phyloP scores from a whole-genome alignment of 1,284 basidiomycete genomes.

The Jaminaea rosea region DNA sequence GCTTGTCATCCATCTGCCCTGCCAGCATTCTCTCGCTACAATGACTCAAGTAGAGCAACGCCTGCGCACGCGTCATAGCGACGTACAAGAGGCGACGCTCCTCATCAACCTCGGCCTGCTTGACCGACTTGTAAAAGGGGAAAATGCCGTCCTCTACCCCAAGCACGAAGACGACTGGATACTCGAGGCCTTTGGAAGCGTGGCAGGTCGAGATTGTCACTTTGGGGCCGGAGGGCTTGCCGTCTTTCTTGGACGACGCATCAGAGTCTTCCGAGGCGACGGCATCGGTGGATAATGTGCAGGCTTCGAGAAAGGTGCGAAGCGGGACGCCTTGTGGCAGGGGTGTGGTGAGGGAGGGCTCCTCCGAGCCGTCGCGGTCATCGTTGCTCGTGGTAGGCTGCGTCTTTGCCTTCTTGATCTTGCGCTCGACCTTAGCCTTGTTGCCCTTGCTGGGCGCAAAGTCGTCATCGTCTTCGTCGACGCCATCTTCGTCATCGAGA shows the following conservation, averaged over 20 bases:
- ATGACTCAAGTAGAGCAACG: slow-evolving; percentile 60
- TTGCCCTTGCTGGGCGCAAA: neutral
- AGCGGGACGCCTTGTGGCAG: slow-evolving; percentile 52
- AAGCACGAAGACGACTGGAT: slow-evolving; percentile 70
- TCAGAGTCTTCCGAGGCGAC: neutral
- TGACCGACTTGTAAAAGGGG: slow-evolving; percentile 62
- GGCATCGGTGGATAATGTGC: slow-evolving; percentile 72
- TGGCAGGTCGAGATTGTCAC: slow-evolving; percentile 61
- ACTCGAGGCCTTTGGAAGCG: slow-evolving; percentile 68
- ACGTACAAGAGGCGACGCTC: slow-evolving; percentile 79
- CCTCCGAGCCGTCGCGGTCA: neutral
- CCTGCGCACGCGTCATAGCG: slow-evolving; percentile 78
- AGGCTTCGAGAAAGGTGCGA: slow-evolving; percentile 71
- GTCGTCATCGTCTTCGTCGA: neutral
- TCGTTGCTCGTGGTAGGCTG: neutral
- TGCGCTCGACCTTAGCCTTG: neutral
- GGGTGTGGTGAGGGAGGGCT: neutral
- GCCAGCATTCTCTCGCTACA: slow-evolving; percentile 19
- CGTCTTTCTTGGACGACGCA: slow-evolving; percentile 48
- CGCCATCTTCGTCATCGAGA: slow-evolving; percentile 21
- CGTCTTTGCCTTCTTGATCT: neutral
- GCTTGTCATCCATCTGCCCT: slow-evolving; percentile 18
- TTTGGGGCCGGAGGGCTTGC: slow-evolving; percentile 52
- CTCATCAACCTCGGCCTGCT: slow-evolving; percentile 64
- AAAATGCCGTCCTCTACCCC: slow-evolving; percentile 63